These are phyloP conservation scores for Fusarium penzigii DNA, from an alignment of 2,329 filamentous ascomycete genomes.

Conservation along the genomic window DNA sequence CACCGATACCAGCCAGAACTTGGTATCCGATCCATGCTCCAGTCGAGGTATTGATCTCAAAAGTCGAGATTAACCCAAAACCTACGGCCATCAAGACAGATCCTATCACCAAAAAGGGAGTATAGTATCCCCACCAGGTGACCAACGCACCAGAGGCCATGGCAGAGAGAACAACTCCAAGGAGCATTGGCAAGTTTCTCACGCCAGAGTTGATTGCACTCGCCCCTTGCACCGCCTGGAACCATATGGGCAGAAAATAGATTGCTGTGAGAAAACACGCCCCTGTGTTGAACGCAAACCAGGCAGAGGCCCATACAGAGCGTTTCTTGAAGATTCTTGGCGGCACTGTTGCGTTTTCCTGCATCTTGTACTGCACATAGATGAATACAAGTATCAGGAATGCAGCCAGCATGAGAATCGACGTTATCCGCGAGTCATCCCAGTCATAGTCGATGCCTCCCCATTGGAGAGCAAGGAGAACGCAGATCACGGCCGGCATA, in stretches of 20 bases:
- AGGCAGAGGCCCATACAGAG: slow-evolving; percentile 38
- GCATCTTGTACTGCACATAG: slow-evolving; percentile 39
- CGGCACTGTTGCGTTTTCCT: slow-evolving; percentile 46
- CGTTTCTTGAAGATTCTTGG: slow-evolving; percentile 43
- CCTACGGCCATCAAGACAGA: slow-evolving; percentile 38
- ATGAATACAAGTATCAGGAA: slow-evolving; percentile 39
- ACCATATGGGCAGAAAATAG: slow-evolving; percentile 48
- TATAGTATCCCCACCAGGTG: slow-evolving; percentile 45
- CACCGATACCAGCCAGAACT: slow-evolving; percentile 33
- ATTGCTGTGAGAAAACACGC: slow-evolving; percentile 34
- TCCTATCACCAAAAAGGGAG: slow-evolving; percentile 42
- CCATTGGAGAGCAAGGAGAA: slow-evolving; percentile 54
- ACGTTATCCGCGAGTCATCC: slow-evolving; percentile 25
- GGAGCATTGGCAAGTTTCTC: slow-evolving; percentile 42
- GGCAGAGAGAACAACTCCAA: slow-evolving; percentile 38
- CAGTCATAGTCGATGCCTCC: slow-evolving; percentile 40
- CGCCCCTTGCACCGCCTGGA: slow-evolving; percentile 45
- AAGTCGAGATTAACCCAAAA: slow-evolving; percentile 44
- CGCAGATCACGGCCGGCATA: slow-evolving; percentile 43
- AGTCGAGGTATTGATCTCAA: slow-evolving; percentile 35
- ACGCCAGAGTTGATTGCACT: slow-evolving; percentile 42
- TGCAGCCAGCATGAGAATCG: slow-evolving; percentile 34
- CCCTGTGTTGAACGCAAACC: slow-evolving; percentile 41
- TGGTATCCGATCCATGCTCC: slow-evolving; percentile 48
- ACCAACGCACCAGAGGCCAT: slow-evolving; percentile 37